Evolutionary conservation across 225 moss, liverwort and hornwort species (phyloP).

Genomic region (Bryum argenteum): DNA sequence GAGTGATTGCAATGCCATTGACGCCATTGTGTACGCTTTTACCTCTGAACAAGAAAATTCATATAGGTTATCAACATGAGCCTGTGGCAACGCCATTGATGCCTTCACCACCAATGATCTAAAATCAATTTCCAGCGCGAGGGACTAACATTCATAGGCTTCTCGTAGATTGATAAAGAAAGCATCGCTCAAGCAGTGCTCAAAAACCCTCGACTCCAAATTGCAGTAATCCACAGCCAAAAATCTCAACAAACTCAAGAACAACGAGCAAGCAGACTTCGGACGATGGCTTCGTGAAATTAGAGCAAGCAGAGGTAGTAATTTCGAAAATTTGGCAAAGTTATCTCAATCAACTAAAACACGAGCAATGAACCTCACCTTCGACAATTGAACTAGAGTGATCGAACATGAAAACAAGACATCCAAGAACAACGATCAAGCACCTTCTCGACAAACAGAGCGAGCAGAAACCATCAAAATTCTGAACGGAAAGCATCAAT

Average conservation of each 20-base stretch:
- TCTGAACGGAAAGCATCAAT: too few relatives aligned
- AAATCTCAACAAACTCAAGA: background rate
- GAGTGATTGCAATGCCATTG: conserved; percentile 41
- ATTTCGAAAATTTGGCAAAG: background rate
- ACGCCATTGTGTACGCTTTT: conserved; percentile 25
- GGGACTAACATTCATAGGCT: background rate
- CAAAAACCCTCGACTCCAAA: too few relatives aligned
- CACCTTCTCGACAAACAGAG: too few relatives aligned
- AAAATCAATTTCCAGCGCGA: background rate
- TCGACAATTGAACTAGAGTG: too few relatives aligned
- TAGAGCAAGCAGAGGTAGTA: background rate
- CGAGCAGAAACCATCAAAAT: too few relatives aligned
- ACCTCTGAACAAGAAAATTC: conserved; percentile 6
- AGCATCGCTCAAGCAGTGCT: too few relatives aligned
- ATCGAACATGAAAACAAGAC: too few relatives aligned
- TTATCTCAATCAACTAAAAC: background rate
- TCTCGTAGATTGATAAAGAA: background rate
- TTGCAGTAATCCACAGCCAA: background rate
- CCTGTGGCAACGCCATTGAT: background rate
- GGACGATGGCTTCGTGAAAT: background rate
- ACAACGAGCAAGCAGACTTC: background rate
- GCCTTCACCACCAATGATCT: background rate
- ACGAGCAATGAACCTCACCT: too few relatives aligned
- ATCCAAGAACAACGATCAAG: too few relatives aligned
- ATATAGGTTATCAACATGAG: background rate